These are phyloP conservation scores for Leccinum rimulosum DNA, from an alignment of 768 basidiomycete genomes.

Conservation along the genomic window DNA sequence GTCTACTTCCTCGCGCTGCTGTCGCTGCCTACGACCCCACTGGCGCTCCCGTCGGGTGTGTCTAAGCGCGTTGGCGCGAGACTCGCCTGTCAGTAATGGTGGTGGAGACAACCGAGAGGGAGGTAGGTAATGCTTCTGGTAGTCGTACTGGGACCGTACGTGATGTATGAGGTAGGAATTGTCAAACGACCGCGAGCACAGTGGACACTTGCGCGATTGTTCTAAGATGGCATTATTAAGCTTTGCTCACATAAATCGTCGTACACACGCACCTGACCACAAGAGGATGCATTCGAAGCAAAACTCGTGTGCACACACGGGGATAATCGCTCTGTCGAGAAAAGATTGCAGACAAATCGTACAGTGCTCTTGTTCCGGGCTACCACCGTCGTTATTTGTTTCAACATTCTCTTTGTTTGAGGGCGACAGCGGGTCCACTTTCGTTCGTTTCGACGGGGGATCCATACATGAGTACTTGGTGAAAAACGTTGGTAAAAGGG, in stretches of 20 bases:
- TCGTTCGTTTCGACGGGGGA: slow-evolving; percentile 37
- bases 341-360: slow-evolving; percentile 83
- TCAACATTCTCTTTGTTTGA: neutral
- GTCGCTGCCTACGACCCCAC: slow-evolving; percentile 54
- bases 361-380: slow-evolving; percentile 47
- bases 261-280: slow-evolving; percentile 68
- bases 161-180: slow-evolving; percentile 74
- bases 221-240: slow-evolving; percentile 35
- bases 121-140: slow-evolving; percentile 73
- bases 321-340: slow-evolving; percentile 76
- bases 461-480: neutral
- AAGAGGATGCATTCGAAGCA: slow-evolving; percentile 89
- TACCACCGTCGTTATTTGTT: neutral
- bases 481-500: neutral
- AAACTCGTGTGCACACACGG: slow-evolving; percentile 87
- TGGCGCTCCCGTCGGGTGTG: slow-evolving; percentile 41
- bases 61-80: slow-evolving; percentile 29
- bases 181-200: slow-evolving; percentile 67
- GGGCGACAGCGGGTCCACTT: slow-evolving; percentile 26
- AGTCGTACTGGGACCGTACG: slow-evolving; percentile 76
- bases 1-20: slow-evolving; percentile 57
- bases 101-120: slow-evolving; percentile 56
- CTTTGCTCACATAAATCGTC: neutral
- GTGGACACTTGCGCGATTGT: slow-evolving; percentile 76
- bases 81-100: slow-evolving; percentile 32